phyloP scores from a whole-genome alignment of 1,284 basidiomycete genomes.

The Macrocybe sp. region DNA sequence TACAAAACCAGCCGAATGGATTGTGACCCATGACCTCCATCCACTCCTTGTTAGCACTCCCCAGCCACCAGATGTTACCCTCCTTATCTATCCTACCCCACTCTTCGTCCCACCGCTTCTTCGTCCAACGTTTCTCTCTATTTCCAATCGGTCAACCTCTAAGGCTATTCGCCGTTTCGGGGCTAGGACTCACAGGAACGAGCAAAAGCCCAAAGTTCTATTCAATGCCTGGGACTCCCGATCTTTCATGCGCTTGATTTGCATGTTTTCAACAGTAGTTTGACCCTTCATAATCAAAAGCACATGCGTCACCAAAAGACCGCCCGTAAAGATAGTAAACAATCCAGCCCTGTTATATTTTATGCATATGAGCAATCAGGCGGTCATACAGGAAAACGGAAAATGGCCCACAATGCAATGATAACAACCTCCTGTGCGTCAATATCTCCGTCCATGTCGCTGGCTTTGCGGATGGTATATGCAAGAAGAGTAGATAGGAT shows the following conservation, averaged over 20 bases:
- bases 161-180: background rate
- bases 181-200: conserved; percentile 38
- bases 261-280: conserved; percentile 78
- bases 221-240: conserved; percentile 52
- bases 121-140: conserved; percentile 44
- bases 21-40: conserved; percentile 69
- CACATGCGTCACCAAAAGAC: conserved; percentile 57
- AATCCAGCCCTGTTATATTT: conserved; percentile 44
- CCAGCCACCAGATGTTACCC: conserved; percentile 86
- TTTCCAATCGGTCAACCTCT: conserved; percentile 4
- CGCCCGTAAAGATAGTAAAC: conserved; percentile 66
- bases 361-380: background rate
- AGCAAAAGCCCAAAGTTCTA: conserved; percentile 40
- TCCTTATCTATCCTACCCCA: conserved; percentile 74
- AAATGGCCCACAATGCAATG: conserved; percentile 47
- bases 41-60: conserved; percentile 58
- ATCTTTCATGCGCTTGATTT: conserved; percentile 50
- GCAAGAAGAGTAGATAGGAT: conserved; percentile 52
- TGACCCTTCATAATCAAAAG: conserved; percentile 59
- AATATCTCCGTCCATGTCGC: conserved; percentile 21
- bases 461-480: conserved; percentile 33
- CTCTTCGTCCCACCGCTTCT: conserved; percentile 60
- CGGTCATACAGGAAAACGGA: too few species aligned
- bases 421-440: conserved; percentile 66
- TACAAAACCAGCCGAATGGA: conserved; percentile 67